These are phyloP conservation scores for Diaporthe caulivora DNA, from an alignment of 2,329 filamentous ascomycete species.

Conservation along the genomic window DNA sequence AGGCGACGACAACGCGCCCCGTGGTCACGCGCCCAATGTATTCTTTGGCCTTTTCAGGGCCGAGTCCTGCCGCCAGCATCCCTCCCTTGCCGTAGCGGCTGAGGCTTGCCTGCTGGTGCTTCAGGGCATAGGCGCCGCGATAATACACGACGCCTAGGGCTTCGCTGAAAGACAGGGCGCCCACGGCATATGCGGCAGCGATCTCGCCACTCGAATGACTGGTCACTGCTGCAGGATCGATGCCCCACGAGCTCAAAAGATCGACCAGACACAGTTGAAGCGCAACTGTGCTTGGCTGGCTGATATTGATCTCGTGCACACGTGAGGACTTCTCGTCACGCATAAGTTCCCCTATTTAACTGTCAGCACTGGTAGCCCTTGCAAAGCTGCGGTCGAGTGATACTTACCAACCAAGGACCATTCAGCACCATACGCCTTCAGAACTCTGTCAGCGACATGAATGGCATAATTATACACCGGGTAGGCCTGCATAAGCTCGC, in stretches of 20 bases:
- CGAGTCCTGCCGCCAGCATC: conserved; percentile 2
- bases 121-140: background rate
- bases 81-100: background rate
- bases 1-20: conserved; percentile 34
- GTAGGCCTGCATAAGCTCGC: conserved; percentile 41
- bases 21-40: background rate
- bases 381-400: background rate
- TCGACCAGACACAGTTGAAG: conserved; percentile 59
- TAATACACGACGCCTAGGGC: conserved; percentile 1
- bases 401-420: conserved; percentile 42
- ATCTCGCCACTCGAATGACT: conserved; percentile 57
- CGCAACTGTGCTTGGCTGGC: conserved; percentile 57
- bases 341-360: conserved; percentile 32
- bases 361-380: background rate
- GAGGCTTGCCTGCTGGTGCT: conserved; percentile 32
- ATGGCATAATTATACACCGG: conserved; percentile 41
- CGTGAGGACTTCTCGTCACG: conserved; percentile 40
- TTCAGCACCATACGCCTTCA: conserved; percentile 41
- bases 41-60: background rate
- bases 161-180: conserved; percentile 22
- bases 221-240: conserved; percentile 49
- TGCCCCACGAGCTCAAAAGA: conserved; percentile 47
- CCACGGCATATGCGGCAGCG: conserved; percentile 54
- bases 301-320: conserved; percentile 49
- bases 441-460: conserved; percentile 40